phyloP scores from a whole-genome alignment of 768 basidiomycete genomes.

The Phaeolepiota aurea region DNA sequence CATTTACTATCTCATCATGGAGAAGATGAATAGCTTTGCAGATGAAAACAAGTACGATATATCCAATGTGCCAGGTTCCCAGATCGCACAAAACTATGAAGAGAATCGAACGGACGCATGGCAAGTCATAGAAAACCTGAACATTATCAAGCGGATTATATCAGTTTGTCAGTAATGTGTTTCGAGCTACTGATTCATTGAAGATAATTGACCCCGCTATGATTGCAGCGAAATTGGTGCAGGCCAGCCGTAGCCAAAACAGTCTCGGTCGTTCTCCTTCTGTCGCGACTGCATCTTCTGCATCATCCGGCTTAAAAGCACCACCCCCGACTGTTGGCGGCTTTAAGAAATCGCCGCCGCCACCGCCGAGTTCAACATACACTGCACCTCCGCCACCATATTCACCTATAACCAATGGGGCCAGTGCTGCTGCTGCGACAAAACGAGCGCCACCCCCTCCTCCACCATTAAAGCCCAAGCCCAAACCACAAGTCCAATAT shows the following conservation, averaged over 20 bases:
- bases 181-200: not conserved
- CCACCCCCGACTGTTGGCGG: constrained; percentile 28
- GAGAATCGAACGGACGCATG: constrained; percentile 77
- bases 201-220: not conserved
- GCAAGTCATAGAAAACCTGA: constrained; percentile 68
- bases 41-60: constrained; percentile 72
- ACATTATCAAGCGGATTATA: constrained; percentile 75
- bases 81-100: constrained; percentile 75
- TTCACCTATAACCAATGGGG: constrained; percentile 15
- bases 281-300: constrained; percentile 24
- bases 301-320: constrained; percentile 27
- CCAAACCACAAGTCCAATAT: constrained; percentile 63
- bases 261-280: constrained; percentile 24
- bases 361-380: constrained; percentile 22
- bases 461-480: constrained; percentile 85
- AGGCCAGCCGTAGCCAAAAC: constrained; percentile 32
- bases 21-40: constrained; percentile 86
- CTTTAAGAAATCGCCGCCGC: constrained; percentile 45
- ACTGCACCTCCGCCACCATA: constrained; percentile 39
- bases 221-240: constrained; percentile 57
- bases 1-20: constrained; percentile 88
- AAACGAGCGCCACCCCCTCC: constrained; percentile 88
- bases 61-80: constrained; percentile 50
- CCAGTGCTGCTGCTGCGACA: constrained; percentile 30
- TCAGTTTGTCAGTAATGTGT: constrained; percentile 66